These are phyloP conservation scores for Zancudomyces culisetae DNA, from an alignment of 371 early-diverging fungal genomes.

Conservation along the genomic window DNA sequence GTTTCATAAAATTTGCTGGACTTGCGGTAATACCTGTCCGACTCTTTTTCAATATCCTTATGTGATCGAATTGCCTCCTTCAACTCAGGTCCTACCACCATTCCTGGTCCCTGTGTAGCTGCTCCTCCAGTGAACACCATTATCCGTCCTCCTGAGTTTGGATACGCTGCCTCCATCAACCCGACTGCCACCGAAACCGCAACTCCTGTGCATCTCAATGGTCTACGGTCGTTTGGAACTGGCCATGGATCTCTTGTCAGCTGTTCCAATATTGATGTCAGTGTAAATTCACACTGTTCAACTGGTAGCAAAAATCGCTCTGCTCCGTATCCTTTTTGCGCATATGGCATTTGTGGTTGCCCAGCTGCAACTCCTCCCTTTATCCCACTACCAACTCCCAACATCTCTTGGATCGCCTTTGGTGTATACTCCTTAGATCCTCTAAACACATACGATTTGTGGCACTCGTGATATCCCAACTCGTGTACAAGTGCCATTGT, in stretches of 20 bases:
- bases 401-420: conserved; percentile 92
- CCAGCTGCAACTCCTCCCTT: conserved; percentile 30
- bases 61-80: conserved; percentile 93
- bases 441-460: conserved; percentile 94
- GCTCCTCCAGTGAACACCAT: conserved; percentile 97
- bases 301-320: conserved; percentile 70
- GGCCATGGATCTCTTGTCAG: conserved; percentile 99
- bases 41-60: conserved; percentile 92
- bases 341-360: background rate
- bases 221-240: conserved; percentile 80
- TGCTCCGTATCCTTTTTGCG: conserved; percentile 15
- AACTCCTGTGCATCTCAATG: conserved; percentile 94
- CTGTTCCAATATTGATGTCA: conserved; percentile 86
- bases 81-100: conserved; percentile 82
- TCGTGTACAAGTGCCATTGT: conserved; percentile 98
- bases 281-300: conserved; percentile 83
- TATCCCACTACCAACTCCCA: conserved; percentile 49
- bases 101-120: conserved; percentile 96
- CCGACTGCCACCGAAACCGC: conserved; percentile 93
- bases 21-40: conserved; percentile 79
- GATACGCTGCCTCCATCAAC: conserved; percentile 83
- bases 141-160: conserved; percentile 85
- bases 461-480: conserved; percentile 83
- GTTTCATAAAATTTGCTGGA: conserved; percentile 83
- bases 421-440: conserved; percentile 91